Percentiles rank a stretch among this genome's conserved stretches.
These are phyloP conservation scores for Colletotrichum eremochloae DNA, from an alignment of 2,329 filamentous ascomycete genomes.

Conservation along the genomic window DNA sequence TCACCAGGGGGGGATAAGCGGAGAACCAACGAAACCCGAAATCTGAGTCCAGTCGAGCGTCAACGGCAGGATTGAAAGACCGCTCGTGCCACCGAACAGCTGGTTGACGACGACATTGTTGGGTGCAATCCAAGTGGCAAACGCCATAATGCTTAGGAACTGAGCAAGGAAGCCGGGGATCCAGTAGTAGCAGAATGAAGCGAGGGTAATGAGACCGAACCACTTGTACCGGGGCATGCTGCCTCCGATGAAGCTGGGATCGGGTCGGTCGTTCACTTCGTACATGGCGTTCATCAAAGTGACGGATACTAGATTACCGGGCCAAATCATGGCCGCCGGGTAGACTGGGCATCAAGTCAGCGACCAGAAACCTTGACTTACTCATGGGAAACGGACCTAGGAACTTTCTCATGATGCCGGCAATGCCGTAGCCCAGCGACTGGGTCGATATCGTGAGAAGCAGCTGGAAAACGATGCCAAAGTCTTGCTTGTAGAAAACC, in stretches of 20 bases:
- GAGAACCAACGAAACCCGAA: conserved; percentile 76
- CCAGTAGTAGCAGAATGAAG: conserved; percentile 75
- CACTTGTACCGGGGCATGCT: conserved; percentile 74
- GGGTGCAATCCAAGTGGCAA: conserved; percentile 79
- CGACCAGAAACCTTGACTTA: not conserved
- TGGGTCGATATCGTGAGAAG: conserved; percentile 77
- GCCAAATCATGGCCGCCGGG: conserved; percentile 82
- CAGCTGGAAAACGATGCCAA: conserved; percentile 75
- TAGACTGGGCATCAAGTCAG: conserved; percentile 58
- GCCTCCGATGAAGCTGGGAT: conserved; percentile 71
- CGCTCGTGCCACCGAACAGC: conserved; percentile 77
- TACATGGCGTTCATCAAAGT: conserved; percentile 81
- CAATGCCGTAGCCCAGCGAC: conserved; percentile 77
- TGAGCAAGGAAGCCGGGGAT: conserved; percentile 78
- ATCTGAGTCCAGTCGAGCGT: conserved; percentile 85
- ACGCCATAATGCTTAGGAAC: conserved; percentile 78
- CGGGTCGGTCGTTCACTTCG: conserved; percentile 65
- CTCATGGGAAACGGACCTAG: conserved; percentile 60
- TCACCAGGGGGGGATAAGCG: conserved; percentile 77
- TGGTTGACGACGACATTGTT: conserved; percentile 78
- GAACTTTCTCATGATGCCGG: conserved; percentile 75
- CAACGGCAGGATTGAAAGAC: conserved; percentile 76
- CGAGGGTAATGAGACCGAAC: conserved; percentile 70
- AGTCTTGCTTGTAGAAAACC: conserved; percentile 79
- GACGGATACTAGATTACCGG: conserved; percentile 74